Conservation (phyloP, 1,139 yeast species). For the Yamadazyma taylorii region DNA sequence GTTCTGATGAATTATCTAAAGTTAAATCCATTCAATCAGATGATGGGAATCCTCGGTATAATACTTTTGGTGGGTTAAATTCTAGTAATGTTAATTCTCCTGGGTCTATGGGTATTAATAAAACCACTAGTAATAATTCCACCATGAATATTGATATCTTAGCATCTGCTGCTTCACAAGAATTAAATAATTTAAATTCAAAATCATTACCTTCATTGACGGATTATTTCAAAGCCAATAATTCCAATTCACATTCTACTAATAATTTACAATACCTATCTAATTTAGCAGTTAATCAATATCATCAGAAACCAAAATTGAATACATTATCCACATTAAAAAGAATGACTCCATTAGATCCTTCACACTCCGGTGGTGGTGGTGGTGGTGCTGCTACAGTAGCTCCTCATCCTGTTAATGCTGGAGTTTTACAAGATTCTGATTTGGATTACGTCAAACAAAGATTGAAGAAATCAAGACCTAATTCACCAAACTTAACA, state of each 20-base stretch:
- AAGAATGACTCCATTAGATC: conserved; percentile 54
- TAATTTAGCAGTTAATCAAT: conserved; percentile 25
- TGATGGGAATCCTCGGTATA: conserved; percentile 5
- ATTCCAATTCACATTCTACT: conserved; percentile 18
- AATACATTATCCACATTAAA: conserved; percentile 49
- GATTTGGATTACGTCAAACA: conserved; percentile 50
- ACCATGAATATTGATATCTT: conserved; percentile 66
- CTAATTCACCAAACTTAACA: conserved; percentile 52
- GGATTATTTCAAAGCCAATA: conserved; percentile 45
- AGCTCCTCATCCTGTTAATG: conserved; percentile 10
- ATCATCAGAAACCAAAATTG: conserved; percentile 27
- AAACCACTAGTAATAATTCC: conserved; percentile 7
- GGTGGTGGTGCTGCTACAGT: too few species aligned
- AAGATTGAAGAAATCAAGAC: conserved; percentile 67
- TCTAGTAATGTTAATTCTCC: conserved; percentile 2
- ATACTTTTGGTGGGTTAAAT: background rate
- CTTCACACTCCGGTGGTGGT: conserved; percentile 7
- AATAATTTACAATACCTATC: conserved; percentile 30
- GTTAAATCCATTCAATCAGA: conserved; percentile 13
- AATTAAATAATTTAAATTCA: conserved; percentile 54
- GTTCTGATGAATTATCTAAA: conserved; percentile 10
- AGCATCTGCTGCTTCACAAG: conserved; percentile 83
- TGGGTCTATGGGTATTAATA: conserved; percentile 7
- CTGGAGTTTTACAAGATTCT: conserved; percentile 39
- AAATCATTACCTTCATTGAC: conserved; percentile 66